Evolutionary conservation across 306 rosid genomes (phyloP).

Genomic region (Sesbania bispinosa): DNA sequence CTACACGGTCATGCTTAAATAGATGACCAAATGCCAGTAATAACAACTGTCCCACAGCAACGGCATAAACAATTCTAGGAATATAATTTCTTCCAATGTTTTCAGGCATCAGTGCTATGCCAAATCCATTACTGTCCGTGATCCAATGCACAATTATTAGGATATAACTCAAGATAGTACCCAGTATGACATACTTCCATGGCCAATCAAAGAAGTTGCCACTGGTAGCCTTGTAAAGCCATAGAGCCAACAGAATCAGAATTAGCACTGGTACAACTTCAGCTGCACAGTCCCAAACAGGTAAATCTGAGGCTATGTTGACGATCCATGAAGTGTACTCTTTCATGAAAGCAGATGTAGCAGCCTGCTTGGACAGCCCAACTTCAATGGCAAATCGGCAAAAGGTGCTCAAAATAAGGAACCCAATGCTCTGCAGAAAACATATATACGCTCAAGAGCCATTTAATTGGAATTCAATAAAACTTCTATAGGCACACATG

Average conservation of each 20-base stretch:
- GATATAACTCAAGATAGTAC: slow-evolving; percentile 59
- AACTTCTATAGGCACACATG: slow-evolving; percentile 1
- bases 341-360: slow-evolving; percentile 66
- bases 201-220: slow-evolving; percentile 40
- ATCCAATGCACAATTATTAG: slow-evolving; percentile 68
- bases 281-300: slow-evolving; percentile 55
- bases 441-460: slow-evolving; percentile 21
- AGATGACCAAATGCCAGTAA: slow-evolving; percentile 48
- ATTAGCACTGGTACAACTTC: slow-evolving; percentile 56
- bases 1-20: slow-evolving; percentile 31
- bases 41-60: slow-evolving; percentile 67
- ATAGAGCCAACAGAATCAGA: slow-evolving; percentile 59
- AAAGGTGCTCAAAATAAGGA: slow-evolving; percentile 74
- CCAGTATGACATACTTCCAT: slow-evolving; percentile 51
- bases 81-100: slow-evolving; percentile 52
- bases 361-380: slow-evolving; percentile 87
- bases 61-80: slow-evolving; percentile 67
- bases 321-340: slow-evolving; percentile 66
- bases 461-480: slow-evolving; percentile 15
- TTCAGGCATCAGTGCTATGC: slow-evolving; percentile 38
- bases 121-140: slow-evolving; percentile 42
- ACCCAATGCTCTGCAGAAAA: slow-evolving; percentile 66
- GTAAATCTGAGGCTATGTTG: slow-evolving; percentile 45
- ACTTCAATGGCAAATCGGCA: slow-evolving; percentile 80
- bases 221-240: slow-evolving; percentile 51